Percentiles rank a stretch among this genome's conserved stretches.
Conservation (phyloP, 192 early-diverging fungal genomes). For the Diversispora epigaea region DNA sequence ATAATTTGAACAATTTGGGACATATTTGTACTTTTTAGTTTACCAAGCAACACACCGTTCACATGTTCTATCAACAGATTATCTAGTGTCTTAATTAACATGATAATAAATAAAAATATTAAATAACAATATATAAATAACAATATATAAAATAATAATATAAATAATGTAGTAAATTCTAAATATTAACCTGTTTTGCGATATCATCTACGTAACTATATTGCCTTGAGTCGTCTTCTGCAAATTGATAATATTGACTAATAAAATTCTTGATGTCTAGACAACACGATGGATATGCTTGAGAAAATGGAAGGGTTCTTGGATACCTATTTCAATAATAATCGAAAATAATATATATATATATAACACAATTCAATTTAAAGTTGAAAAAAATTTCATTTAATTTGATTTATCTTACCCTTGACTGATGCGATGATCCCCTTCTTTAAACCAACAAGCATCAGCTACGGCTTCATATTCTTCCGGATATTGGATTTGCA, state of each 20-base stretch:
- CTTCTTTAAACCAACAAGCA: slow-evolving; percentile 61
- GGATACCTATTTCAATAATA: slow-evolving; percentile 58
- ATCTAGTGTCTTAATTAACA: slow-evolving; percentile 57
- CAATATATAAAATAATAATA: background rate
- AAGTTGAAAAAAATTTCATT: background rate
- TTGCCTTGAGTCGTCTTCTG: slow-evolving; percentile 79
- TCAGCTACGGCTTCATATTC: slow-evolving; percentile 65
- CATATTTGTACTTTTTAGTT: slow-evolving; percentile 67
- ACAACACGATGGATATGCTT: slow-evolving; percentile 74
- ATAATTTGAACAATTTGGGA: slow-evolving; percentile 84
- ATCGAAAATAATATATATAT: background rate
- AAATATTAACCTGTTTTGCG: slow-evolving; percentile 60
- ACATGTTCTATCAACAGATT: slow-evolving; percentile 68
- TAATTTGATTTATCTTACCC: background rate
- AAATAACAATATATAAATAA: background rate
- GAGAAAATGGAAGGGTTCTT: slow-evolving; percentile 74
- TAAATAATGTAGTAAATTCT: background rate
- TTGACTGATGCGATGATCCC: slow-evolving; percentile 40
- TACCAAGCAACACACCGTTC: slow-evolving; percentile 64
- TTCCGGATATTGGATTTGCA: slow-evolving; percentile 63
- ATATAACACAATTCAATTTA: background rate
- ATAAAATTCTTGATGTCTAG: slow-evolving; percentile 70
- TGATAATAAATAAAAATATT: background rate
- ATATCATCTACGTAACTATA: slow-evolving; percentile 87
- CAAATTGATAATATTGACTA: slow-evolving; percentile 78